Conservation (phyloP, 768 basidiomycete genomes). For the Suillus clintonianus region DNA sequence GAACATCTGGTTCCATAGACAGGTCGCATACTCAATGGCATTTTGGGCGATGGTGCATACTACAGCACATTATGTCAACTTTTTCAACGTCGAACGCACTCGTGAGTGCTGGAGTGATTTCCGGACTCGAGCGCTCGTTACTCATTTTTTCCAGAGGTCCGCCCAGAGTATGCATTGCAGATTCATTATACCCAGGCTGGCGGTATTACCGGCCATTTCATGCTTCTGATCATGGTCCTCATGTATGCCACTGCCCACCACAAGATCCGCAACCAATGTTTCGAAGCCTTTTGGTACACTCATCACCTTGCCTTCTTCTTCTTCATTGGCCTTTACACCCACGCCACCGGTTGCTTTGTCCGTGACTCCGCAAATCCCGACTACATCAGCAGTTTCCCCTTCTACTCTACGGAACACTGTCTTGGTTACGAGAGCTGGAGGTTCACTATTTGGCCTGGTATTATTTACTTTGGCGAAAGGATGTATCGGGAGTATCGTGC, state of each 20-base stretch:
- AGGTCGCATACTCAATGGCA: slow-evolving; percentile 92
- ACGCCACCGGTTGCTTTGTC: slow-evolving; percentile 94
- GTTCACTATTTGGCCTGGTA: slow-evolving; percentile 89
- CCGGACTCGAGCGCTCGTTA: background rate
- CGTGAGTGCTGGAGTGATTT: slow-evolving; percentile 50
- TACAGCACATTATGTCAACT: slow-evolving; percentile 93
- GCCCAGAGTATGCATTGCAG: slow-evolving; percentile 71
- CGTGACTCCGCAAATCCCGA: slow-evolving; percentile 81
- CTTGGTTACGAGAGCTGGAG: slow-evolving; percentile 91
- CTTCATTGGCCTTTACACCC: slow-evolving; percentile 87
- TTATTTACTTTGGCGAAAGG: slow-evolving; percentile 88
- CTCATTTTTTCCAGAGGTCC: slow-evolving; percentile 59
- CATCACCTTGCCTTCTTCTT: slow-evolving; percentile 95
- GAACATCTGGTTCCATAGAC: slow-evolving; percentile 94
- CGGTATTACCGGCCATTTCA: slow-evolving; percentile 94
- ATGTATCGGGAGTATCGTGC: slow-evolving; percentile 83
- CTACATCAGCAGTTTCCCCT: slow-evolving; percentile 72
- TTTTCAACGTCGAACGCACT: slow-evolving; percentile 86
- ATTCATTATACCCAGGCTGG: slow-evolving; percentile 90
- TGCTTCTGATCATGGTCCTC: slow-evolving; percentile 91
- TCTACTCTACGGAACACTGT: slow-evolving; percentile 86
- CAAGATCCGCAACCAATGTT: slow-evolving; percentile 86
- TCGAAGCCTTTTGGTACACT: slow-evolving; percentile 97
- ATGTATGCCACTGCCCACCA: slow-evolving; percentile 92
- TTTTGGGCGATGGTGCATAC: slow-evolving; percentile 94